A percentile compares a stretch with the other conserved stretches of the same genome.
phyloP scores from a whole-genome alignment of 345 rosid genomes.

The Melaleuca quinquenervia region DNA sequence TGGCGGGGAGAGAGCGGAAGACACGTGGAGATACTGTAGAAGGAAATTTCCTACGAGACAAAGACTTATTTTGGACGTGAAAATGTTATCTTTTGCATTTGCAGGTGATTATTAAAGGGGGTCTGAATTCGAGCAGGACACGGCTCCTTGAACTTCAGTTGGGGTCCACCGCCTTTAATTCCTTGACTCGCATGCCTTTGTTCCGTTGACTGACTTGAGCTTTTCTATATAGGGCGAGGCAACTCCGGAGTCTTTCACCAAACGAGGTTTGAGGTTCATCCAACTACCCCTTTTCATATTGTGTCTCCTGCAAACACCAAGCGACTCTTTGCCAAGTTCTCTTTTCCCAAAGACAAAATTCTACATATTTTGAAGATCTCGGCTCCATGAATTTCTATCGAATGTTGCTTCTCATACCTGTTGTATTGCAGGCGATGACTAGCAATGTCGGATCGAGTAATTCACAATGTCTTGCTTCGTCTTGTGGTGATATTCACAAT shows the following conservation, averaged over 20 bases:
- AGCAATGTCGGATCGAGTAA: neutral
- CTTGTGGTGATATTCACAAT: neutral
- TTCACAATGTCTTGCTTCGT: rapidly evolving
- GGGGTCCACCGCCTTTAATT: neutral
- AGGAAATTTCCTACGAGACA: no score
- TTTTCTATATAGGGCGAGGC: neutral
- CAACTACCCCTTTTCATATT: neutral
- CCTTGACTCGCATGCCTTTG: neutral
- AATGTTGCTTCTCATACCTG: neutral
- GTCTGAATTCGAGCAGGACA: no score
- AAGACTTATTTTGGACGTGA: no score
- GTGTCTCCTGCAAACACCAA: no score
- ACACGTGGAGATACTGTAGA: no score
- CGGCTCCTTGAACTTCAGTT: no score
- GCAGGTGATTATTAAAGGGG: no score
- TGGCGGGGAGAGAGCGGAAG: no score
- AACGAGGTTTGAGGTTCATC: neutral
- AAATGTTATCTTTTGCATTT: no score
- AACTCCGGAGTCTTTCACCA: neutral
- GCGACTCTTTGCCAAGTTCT: no score
- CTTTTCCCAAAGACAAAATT: no score
- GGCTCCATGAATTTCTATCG: rapidly evolving
- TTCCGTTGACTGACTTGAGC: neutral
- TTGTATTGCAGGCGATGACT: neutral
- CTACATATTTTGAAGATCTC: no score